These are phyloP conservation scores for Anthostomella pinea DNA, from an alignment of 2,329 filamentous ascomycete genomes.

Conservation along the genomic window DNA sequence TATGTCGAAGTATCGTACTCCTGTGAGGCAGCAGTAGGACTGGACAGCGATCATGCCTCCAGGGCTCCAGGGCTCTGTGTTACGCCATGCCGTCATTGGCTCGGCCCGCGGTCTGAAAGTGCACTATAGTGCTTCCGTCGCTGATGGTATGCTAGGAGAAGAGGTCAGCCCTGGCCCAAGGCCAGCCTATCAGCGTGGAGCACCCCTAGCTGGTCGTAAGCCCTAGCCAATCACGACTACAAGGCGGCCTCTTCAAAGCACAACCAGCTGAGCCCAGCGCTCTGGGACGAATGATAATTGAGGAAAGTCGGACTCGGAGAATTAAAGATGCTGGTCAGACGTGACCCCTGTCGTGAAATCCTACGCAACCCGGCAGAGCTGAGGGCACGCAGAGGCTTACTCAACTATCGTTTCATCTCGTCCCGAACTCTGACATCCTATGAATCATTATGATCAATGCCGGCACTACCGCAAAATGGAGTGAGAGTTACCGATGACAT, in stretches of 20 bases:
- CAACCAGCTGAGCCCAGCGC: conserved; percentile 8
- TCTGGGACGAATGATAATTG: conserved; percentile 1
- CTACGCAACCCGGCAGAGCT: background rate
- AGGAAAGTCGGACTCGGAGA: conserved; percentile 6
- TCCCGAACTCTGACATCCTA: too few species aligned
- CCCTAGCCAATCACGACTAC: conserved; percentile 12
- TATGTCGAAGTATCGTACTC: conserved; percentile 7
- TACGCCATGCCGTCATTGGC: conserved; percentile 11
- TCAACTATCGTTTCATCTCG: too few species aligned
- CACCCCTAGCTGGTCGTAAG: conserved; percentile 13
- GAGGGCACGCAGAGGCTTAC: background rate
- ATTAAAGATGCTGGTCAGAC: conserved; percentile 2
- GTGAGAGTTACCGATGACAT: too few species aligned
- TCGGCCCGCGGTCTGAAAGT: conserved; percentile 5
- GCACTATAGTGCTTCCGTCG: conserved; percentile 3
- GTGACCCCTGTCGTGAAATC: too few species aligned
- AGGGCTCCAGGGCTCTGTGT: too few species aligned
- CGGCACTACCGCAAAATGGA: too few species aligned
- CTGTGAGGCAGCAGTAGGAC: conserved; percentile 9
- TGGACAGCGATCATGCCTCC: conserved; percentile 5
- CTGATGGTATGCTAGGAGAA: conserved; percentile 13
- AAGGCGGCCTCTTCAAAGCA: conserved; percentile 8
- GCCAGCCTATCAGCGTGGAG: conserved; percentile 13
- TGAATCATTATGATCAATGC: too few species aligned
- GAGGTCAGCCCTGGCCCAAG: conserved; percentile 9